Evolutionary conservation across 331 rosid species (phyloP).

Genomic region (Stylosanthes scabra): DNA sequence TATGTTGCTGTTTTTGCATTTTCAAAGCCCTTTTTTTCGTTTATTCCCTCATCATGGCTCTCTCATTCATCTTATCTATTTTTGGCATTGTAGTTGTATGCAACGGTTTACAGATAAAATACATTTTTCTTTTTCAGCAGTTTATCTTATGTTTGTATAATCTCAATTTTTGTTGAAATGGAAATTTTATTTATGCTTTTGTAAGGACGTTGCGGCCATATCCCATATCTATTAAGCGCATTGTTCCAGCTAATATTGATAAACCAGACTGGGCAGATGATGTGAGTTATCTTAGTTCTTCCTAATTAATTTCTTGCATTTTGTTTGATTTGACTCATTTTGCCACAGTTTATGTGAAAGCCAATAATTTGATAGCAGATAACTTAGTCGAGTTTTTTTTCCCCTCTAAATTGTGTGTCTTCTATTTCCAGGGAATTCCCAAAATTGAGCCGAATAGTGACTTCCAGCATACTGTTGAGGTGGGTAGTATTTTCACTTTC

Average conservation of each 20-base stretch:
- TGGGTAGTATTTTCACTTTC: constrained; percentile 37
- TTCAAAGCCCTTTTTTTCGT: neutral
- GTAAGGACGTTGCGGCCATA: constrained; percentile 76
- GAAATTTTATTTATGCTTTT: constrained; percentile 36
- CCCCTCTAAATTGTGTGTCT: constrained; percentile 24
- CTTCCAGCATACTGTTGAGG: constrained; percentile 86
- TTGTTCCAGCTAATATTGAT: constrained; percentile 72
- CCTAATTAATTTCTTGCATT: constrained; percentile 20
- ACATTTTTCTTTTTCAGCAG: neutral
- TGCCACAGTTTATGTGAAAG: constrained; percentile 5
- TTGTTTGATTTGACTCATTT: neutral
- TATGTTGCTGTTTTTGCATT: constrained; percentile 14
- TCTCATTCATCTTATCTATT: neutral
- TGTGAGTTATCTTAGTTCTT: constrained; percentile 57
- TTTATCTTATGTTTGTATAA: neutral
- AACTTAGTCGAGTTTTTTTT: constrained; percentile 23
- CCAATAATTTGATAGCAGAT: constrained; percentile 26
- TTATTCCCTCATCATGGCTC: neutral
- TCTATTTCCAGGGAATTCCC: constrained; percentile 71
- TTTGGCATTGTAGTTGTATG: constrained; percentile 2
- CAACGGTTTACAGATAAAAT: neutral
- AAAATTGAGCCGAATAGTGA: constrained; percentile 83
- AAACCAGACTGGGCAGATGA: constrained; percentile 91
- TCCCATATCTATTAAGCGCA: constrained; percentile 71
- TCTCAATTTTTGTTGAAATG: constrained; percentile 35